These are phyloP conservation scores for Pezicula neosporulosa DNA, from an alignment of 2,329 filamentous ascomycete genomes.

Conservation along the genomic window DNA sequence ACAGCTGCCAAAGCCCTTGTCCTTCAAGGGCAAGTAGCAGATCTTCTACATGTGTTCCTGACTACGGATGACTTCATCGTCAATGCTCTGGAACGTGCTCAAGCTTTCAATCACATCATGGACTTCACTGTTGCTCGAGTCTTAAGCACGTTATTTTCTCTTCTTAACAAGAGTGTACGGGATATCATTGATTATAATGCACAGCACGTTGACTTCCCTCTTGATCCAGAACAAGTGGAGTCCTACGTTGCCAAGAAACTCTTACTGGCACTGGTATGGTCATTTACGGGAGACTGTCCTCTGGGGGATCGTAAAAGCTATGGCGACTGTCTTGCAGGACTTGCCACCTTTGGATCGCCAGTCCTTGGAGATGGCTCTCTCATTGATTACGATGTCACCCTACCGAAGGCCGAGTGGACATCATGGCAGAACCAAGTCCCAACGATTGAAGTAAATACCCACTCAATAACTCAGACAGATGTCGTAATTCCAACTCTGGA, in stretches of 20 bases:
- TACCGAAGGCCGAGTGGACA: constrained; percentile 86
- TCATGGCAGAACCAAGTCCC: constrained; percentile 95
- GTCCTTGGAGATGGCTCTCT: constrained; percentile 78
- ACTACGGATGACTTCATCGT: constrained; percentile 77
- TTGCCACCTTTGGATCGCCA: constrained; percentile 84
- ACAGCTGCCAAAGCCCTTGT: constrained; percentile 74
- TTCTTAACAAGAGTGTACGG: constrained; percentile 90
- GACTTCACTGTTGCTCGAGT: constrained; percentile 91
- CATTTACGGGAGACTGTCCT: constrained; percentile 91
- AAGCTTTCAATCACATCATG: constrained; percentile 92
- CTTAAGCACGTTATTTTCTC: constrained; percentile 88
- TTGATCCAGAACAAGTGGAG: constrained; percentile 88
- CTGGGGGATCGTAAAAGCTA: constrained; percentile 83
- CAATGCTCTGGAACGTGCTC: constrained; percentile 72
- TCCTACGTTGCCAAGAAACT: constrained; percentile 91
- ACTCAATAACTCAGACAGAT: constrained; percentile 96
- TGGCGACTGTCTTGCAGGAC: constrained; percentile 76
- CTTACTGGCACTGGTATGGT: constrained; percentile 89
- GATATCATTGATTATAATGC: constrained; percentile 94
- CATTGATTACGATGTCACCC: constrained; percentile 90
- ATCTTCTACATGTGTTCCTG: constrained; percentile 72
- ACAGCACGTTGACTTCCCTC: constrained; percentile 88
- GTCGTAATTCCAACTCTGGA: constrained; percentile 97
- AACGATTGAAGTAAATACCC: constrained; percentile 93
- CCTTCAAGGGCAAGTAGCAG: constrained; percentile 75